These are phyloP conservation scores for Tylopilus orsonianus DNA, from an alignment of 1,284 basidiomycete species.

Conservation along the genomic window DNA sequence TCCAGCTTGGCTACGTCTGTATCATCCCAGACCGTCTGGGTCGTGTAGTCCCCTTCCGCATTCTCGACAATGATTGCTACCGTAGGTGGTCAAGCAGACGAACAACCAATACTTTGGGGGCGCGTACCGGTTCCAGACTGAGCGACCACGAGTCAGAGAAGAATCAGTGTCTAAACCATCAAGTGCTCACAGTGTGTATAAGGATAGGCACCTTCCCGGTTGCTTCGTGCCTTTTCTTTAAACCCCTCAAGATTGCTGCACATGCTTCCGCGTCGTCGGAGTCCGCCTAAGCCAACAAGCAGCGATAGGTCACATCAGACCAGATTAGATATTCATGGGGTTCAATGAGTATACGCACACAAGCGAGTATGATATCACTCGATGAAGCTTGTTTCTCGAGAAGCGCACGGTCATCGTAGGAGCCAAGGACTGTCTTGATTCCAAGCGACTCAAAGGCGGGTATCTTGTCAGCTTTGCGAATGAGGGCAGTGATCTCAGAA, in stretches of 20 bases:
- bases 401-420: slow-evolving; percentile 24
- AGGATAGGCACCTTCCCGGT: slow-evolving; percentile 42
- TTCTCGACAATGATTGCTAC: slow-evolving; percentile 34
- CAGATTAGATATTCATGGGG: background rate
- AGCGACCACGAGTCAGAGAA: background rate
- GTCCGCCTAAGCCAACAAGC: slow-evolving; percentile 36
- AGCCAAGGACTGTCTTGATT: slow-evolving; percentile 27
- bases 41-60: slow-evolving; percentile 36
- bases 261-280: slow-evolving; percentile 42
- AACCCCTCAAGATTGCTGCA: slow-evolving; percentile 46
- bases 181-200: slow-evolving; percentile 51
- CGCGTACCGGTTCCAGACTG: slow-evolving; percentile 28
- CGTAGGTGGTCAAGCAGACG: background rate
- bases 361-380: slow-evolving; percentile 37
- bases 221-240: slow-evolving; percentile 40
- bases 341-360: slow-evolving; percentile 24
- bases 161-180: background rate
- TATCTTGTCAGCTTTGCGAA: slow-evolving; percentile 39
- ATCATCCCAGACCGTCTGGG: slow-evolving; percentile 43
- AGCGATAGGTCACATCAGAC: background rate
- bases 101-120: background rate
- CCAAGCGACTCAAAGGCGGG: slow-evolving; percentile 27
- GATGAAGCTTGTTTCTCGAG: slow-evolving; percentile 27
- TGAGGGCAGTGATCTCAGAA: slow-evolving; percentile 40
- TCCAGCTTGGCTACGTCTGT: slow-evolving; percentile 40